Evolutionary conservation across 2,329 filamentous ascomycete genomes (phyloP).

Genomic region (Diaporthe vexans): DNA sequence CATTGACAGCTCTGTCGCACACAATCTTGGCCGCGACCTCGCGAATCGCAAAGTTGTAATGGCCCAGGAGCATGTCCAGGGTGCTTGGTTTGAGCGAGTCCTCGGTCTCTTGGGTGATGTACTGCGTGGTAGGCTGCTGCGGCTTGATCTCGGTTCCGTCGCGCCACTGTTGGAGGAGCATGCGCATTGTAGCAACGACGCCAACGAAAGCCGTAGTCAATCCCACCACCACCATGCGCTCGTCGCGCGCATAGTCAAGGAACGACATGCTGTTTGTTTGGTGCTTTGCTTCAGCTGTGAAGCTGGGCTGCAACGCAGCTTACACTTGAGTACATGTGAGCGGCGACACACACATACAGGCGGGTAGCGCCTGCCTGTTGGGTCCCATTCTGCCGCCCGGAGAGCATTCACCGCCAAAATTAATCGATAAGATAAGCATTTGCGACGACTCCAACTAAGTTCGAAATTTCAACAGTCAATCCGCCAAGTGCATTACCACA

Average conservation of each 20-base stretch:
- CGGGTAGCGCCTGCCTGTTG: neutral
- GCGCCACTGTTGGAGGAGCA: slow-evolving; percentile 71
- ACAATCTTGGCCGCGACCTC: slow-evolving; percentile 75
- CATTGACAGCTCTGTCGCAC: slow-evolving; percentile 71
- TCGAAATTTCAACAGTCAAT: slow-evolving; percentile 20
- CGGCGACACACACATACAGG: neutral
- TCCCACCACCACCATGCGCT: slow-evolving; percentile 66
- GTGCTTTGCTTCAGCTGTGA: slow-evolving; percentile 32
- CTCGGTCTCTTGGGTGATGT: slow-evolving; percentile 82
- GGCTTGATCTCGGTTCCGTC: slow-evolving; percentile 77
- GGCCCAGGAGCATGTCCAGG: slow-evolving; percentile 75
- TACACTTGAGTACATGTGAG: neutral
- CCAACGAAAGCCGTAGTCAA: slow-evolving; percentile 71
- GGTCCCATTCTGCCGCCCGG: slow-evolving; percentile 45
- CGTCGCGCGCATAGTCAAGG: slow-evolving; percentile 59
- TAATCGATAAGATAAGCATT: slow-evolving; percentile 50
- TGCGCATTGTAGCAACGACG: slow-evolving; percentile 69
- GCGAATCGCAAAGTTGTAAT: slow-evolving; percentile 80
- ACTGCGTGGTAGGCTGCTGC: slow-evolving; percentile 75
- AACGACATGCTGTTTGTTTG: slow-evolving; percentile 46
- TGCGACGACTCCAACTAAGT: neutral
- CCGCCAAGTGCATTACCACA: neutral
- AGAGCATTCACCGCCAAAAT: slow-evolving; percentile 46
- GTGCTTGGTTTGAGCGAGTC: slow-evolving; percentile 77
- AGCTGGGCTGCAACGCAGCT: slow-evolving; percentile 31